Conservation (phyloP, 371 early-diverging fungal species). For the Mortierella sp. region DNA sequence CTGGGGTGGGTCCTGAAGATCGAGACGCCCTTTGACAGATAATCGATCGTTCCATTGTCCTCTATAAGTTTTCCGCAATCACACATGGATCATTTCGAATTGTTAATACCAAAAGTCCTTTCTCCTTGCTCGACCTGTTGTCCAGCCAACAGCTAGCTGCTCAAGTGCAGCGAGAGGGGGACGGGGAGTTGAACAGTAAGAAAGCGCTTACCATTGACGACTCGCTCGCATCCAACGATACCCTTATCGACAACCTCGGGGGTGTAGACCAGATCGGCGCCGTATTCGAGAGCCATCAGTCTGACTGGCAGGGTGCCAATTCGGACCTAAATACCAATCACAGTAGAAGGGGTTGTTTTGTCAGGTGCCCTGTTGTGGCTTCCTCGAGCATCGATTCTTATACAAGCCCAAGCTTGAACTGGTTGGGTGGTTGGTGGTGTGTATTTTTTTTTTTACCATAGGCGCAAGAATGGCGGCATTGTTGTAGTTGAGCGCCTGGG, state of each 20-base stretch:
- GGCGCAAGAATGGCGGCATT: constrained; percentile 88
- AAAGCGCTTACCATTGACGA: constrained; percentile 71
- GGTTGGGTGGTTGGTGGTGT: neutral
- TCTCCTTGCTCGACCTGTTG: too few species aligned
- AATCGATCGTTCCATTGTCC: constrained; percentile 78
- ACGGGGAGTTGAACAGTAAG: neutral
- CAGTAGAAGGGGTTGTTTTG: neutral
- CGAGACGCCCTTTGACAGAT: constrained; percentile 67
- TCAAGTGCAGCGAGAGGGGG: too few species aligned
- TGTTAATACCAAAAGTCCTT: too few species aligned
- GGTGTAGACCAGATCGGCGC: constrained; percentile 94
- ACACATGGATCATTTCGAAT: too few species aligned
- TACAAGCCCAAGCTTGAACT: too few species aligned
- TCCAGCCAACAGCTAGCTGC: too few species aligned
- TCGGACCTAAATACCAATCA: constrained; percentile 73
- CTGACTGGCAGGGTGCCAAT: constrained; percentile 92
- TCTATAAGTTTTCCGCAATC: constrained; percentile 56
- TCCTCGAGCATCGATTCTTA: too few species aligned
- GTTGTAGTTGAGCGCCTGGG: constrained; percentile 58
- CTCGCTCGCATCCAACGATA: constrained; percentile 84
- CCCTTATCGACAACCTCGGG: constrained; percentile 93
- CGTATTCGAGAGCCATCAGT: constrained; percentile 85
- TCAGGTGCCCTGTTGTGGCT: neutral
- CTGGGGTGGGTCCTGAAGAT: constrained; percentile 75
- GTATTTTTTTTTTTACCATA: constrained; percentile 75